Evolutionary conservation across 2,329 filamentous ascomycete species (phyloP), one percentile per base, ranked within the genome.

Genomic region (Aspergillus uvarum): DNA sequence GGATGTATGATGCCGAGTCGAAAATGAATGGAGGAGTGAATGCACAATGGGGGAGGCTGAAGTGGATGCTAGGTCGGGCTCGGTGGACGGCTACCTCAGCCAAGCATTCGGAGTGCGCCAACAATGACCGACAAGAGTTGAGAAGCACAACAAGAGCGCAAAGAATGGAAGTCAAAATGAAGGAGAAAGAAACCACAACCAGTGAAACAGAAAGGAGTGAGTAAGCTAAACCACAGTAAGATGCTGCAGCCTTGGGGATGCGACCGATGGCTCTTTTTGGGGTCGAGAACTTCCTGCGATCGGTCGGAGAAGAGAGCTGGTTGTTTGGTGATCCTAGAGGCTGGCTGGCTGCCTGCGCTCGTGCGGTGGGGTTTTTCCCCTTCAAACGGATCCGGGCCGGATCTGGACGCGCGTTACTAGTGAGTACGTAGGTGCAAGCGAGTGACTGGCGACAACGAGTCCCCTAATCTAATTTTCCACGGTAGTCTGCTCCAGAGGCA

Each of bases 361-460:
- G 65, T 68, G 65, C 65, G 65, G 66, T 67, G 63, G 66, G 65
- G 66, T 64, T 60, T 63, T 59, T 35, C 48, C 42, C 50, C 22
- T 58, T 55, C 47, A 58, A 56, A 63, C 63, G 61, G 59, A 66
- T 60, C 65, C 60, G 64, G 60, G 51, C 54, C 57, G 64, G 58
- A 65, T 64, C 61, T 65, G 65, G 65, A 68, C 66, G 66, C 66
- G 66, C 66, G 66, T 68, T 44, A 44, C 14, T 44, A 44, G 38
- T 44, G 16, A 35, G 32, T 35, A 65, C 64, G 61, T 64, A 56
- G 60, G 47, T 59, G 49, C 22, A 61, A 64, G 59, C 50, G 58
- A 58, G 59, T 53, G 58, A 53, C 35, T 32, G 55, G 47, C 56
- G 58, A 52, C 38, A 61, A 60, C 26, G 12, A 44, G 38, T 44